Base-by-base conservation (phyloP, 2,329 filamentous ascomycete genomes). In the Stemphylium beticola region DNA sequence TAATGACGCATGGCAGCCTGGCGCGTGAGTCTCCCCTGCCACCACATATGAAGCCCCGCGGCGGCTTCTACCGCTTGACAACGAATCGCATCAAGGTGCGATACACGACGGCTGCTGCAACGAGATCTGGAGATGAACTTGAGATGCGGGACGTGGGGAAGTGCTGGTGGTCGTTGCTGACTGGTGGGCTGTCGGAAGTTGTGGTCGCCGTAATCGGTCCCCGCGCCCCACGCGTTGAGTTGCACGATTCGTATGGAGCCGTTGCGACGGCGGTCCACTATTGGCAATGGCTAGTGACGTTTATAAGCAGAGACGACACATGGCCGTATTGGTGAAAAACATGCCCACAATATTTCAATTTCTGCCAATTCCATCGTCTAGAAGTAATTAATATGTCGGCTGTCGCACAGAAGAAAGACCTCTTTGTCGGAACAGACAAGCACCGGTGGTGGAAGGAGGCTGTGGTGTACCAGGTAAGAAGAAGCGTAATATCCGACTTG, bases 391-490 rank as follows among this genome's bases (percentile, higher is more conserved):
- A 17, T 15, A 65, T 64, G 48, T 45, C 57, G 2, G 31, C 12
- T 22, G n/a, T 49, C 29, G 2, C 53, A n/a, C 45, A 42, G 32
- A 58, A 55, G 33, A 67, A 66, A 32, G 60, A 65, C 15, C 49
- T 73, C 2, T 71, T 68, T 40, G 69, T 73, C 20, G 69, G 70
- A 8, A 66, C 63, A 2, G 70, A 74, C 47, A 72, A 70, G 44
- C 71, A 74, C 48, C 49, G 57, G 22, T 87, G 84, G 84, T 87
- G 85, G 84, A 85, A 86, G 61, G 83, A 86, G 66, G 81, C 81
- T 45, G 78, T 81, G 6, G 81, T 86, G 8, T 87, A 87, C 63
- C 83, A 87, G 60, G 69, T 72, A 53, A 18, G 53, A 0, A 5
- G 0, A 32, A 9, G 11, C 4, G 14, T 31, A 36, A 24, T 7